Evolutionary conservation across 2,329 filamentous ascomycete species (phyloP), one percentile per base, ranked within the genome.

Genomic region (Cladosporium sp.): DNA sequence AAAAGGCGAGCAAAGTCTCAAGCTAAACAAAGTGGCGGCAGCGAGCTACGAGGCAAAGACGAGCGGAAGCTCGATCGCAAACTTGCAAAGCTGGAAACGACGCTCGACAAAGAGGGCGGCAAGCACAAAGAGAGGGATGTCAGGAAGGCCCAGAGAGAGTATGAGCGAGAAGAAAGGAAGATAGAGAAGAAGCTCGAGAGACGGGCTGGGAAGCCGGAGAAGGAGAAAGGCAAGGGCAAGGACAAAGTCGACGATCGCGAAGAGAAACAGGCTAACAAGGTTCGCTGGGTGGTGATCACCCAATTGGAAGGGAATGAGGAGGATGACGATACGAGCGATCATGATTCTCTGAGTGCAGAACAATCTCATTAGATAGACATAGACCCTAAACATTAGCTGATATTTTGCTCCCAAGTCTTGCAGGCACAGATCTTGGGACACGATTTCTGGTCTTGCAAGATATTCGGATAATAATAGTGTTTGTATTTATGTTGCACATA

Each of bases 251-350:
- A 36, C 28, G 68, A 65, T 59, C 32, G 55, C 7, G 68, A 71
- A 63, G 64, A 68, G 58, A 71, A 74, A 65, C 68, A 72, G 30
- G 72, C 70, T 4, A 72, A 72, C 60, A 68, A 74, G 36, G 72
- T 74, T 38, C 58, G 71, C 15, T 75, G 73, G 71, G 59, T 74
- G 59, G 69, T 74, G 12, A 66, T 74, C n/a, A 69, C 65, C 2
- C 71, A 52, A 24, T 66, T 66, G 63, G 59, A 70, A 60, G 70
- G 60, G 5, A 21, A 32, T n/a, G 36, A 18, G 7, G 57, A 47
- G 15, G 54, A n/a, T 6, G 24, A 47, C 14, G 18, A 28, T 41
- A 18, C 24, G 34, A 59, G 57, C 55, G 55, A 58, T 26, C n/a
- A 41, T 2, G 24, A 18, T 15, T 36, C 30, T n/a, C 24, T 30